These are phyloP conservation scores for Fusarium metavorans DNA, from an alignment of 2,329 filamentous ascomycete genomes.

Conservation along the genomic window DNA sequence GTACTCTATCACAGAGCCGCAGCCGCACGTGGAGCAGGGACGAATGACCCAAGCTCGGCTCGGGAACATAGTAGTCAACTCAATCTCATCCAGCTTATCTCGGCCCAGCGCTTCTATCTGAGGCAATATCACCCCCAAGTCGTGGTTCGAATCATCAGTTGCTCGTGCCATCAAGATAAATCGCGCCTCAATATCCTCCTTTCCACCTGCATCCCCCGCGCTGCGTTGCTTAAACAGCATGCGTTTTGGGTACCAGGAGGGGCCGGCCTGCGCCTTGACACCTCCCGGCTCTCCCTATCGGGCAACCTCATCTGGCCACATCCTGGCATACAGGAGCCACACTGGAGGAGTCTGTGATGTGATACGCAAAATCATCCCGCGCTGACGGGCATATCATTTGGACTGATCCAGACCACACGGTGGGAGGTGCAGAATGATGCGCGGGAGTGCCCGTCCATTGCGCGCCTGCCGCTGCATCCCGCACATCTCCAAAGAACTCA, in stretches of 20 bases:
- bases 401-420: constrained; percentile 30
- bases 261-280: constrained; percentile 2
- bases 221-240: constrained; percentile 6
- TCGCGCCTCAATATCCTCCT: constrained; percentile 29
- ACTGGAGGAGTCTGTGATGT: constrained; percentile 19
- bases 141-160: constrained; percentile 17
- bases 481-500: constrained; percentile 13
- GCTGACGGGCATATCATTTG: constrained; percentile 22
- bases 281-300: constrained; percentile 17
- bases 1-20: constrained; percentile 13
- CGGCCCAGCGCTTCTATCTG: background rate
- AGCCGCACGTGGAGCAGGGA: constrained; percentile 16
- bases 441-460: constrained; percentile 45
- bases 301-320: constrained; percentile 21
- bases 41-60: background rate
- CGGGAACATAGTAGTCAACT: constrained; percentile 6
- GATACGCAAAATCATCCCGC: constrained; percentile 35
- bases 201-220: constrained; percentile 19
- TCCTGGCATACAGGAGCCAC: constrained; percentile 22
- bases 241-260: background rate
- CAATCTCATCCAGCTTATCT: background rate
- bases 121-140: constrained; percentile 23
- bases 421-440: constrained; percentile 32
- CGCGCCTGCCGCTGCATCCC: constrained; percentile 43
- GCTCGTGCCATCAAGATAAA: constrained; percentile 29